Evolutionary conservation across 2,329 filamentous ascomycete species (phyloP).

Genomic region (Ophiostoma novo-ulmi): DNA sequence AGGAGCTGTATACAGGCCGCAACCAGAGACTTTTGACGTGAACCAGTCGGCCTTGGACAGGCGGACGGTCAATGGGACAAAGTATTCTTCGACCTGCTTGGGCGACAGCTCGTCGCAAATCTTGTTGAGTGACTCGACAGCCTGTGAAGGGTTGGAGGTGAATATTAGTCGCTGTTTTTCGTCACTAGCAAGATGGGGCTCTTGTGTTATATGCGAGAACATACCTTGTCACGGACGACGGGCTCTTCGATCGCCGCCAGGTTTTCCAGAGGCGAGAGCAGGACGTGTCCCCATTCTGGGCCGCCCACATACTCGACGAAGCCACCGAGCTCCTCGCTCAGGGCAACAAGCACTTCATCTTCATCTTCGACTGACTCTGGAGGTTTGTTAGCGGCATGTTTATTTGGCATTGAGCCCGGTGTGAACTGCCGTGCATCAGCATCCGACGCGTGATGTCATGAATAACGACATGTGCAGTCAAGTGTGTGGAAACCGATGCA

Average conservation of each 20-base stretch:
- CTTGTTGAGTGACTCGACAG: constrained; percentile 98
- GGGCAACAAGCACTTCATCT: constrained; percentile 92
- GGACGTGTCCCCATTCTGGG: constrained; percentile 87
- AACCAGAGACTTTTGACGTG: constrained; percentile 97
- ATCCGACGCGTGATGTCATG: background rate
- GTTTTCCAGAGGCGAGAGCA: constrained; percentile 95
- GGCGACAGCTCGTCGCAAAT: constrained; percentile 90
- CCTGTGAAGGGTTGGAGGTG: constrained; percentile 48
- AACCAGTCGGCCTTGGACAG: constrained; percentile 99
- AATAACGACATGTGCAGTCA: background rate
- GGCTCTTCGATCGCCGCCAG: constrained; percentile 97
- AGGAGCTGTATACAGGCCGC: constrained; percentile 86
- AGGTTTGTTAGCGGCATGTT: constrained; percentile 10
- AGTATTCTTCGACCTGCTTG: constrained; percentile 92
- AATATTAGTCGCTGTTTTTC: background rate
- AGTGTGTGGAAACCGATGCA: background rate
- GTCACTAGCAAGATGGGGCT: background rate
- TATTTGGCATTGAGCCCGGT: background rate
- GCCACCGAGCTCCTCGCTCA: constrained; percentile 92
- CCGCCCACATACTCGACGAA: constrained; percentile 98
- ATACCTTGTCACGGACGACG: constrained; percentile 93
- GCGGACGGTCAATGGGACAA: constrained; percentile 90
- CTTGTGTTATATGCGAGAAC: constrained; percentile 22
- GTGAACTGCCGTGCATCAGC: background rate
- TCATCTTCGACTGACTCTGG: constrained; percentile 98